A percentile compares a stretch with the other conserved stretches of the same genome.
These are phyloP conservation scores for Beauveria asiatica DNA, from an alignment of 2,329 filamentous ascomycete genomes.

Conservation along the genomic window DNA sequence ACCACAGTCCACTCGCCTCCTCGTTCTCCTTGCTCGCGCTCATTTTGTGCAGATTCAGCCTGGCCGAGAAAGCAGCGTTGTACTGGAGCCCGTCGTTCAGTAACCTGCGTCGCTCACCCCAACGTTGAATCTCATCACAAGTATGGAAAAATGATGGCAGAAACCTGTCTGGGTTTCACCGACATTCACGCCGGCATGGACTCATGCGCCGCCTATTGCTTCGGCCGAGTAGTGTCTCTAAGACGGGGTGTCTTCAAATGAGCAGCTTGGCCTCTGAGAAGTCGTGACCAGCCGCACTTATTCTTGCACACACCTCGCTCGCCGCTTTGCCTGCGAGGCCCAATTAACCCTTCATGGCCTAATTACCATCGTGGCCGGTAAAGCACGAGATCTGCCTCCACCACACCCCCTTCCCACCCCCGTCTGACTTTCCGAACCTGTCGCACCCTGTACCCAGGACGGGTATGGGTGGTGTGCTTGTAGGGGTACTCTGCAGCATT, in stretches of 20 bases:
- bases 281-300: neutral
- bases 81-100: slow-evolving; percentile 4
- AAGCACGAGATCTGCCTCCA: slow-evolving; percentile 12
- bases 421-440: slow-evolving; percentile 7
- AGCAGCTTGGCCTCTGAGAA: neutral
- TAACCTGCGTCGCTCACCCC: neutral
- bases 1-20: neutral
- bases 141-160: neutral
- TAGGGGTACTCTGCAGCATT: slow-evolving; percentile 6
- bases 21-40: neutral
- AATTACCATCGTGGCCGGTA: slow-evolving; percentile 12
- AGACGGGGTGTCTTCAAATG: neutral
- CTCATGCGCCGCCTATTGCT: neutral
- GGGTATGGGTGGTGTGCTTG: neutral
- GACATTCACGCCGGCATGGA: neutral
- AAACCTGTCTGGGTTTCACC: neutral
- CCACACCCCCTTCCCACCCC: slow-evolving; percentile 5
- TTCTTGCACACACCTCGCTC: neutral
- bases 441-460: neutral
- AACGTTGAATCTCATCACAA: neutral
- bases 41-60: slow-evolving; percentile 7
- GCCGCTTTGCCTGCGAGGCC: neutral
- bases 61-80: slow-evolving; percentile 6
- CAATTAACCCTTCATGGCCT: slow-evolving; percentile 4
- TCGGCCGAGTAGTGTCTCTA: neutral